phyloP scores from a whole-genome alignment of 208 protist species.

The Leishmania martiniquensis region DNA sequence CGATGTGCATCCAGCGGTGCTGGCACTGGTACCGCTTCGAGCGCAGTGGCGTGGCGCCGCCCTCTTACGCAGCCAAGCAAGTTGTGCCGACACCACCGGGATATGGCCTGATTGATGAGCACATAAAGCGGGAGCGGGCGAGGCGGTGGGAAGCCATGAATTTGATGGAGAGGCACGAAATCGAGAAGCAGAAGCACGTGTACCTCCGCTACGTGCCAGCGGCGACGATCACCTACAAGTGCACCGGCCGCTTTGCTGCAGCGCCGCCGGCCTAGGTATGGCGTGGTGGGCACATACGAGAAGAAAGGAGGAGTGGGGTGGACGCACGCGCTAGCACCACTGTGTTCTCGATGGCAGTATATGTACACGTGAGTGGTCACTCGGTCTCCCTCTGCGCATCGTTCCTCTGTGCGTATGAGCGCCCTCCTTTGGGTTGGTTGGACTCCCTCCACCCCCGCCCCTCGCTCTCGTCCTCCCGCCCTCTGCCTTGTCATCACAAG shows the following conservation, averaged over 20 bases:
- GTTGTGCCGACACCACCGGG: conserved; percentile 40
- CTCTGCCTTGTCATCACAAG: too few species aligned
- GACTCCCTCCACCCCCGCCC: neutral
- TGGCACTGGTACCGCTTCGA: conserved; percentile 68
- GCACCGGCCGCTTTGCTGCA: neutral
- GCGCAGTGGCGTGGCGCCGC: conserved; percentile 24
- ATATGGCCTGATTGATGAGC: conserved; percentile 60
- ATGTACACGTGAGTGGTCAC: neutral
- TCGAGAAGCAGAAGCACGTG: conserved; percentile 32
- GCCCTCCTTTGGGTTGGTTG: too few species aligned
- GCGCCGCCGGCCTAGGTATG: neutral
- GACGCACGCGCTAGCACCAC: neutral
- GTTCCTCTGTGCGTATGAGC: neutral
- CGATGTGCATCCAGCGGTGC: conserved; percentile 72
- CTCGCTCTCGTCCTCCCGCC: too few species aligned
- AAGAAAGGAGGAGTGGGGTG: neutral
- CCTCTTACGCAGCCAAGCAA: neutral
- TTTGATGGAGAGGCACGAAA: conserved; percentile 41
- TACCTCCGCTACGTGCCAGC: conserved; percentile 38
- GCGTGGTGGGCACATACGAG: too few species aligned
- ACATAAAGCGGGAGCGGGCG: conserved; percentile 51
- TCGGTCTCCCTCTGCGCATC: neutral
- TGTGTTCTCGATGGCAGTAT: neutral
- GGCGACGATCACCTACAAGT: conserved; percentile 10
- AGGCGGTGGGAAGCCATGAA: conserved; percentile 49